Evolutionary conservation across 2,329 filamentous ascomycete species (phyloP), one percentile per base, ranked within the genome.

Genomic region (Fusarium staphyleae): DNA sequence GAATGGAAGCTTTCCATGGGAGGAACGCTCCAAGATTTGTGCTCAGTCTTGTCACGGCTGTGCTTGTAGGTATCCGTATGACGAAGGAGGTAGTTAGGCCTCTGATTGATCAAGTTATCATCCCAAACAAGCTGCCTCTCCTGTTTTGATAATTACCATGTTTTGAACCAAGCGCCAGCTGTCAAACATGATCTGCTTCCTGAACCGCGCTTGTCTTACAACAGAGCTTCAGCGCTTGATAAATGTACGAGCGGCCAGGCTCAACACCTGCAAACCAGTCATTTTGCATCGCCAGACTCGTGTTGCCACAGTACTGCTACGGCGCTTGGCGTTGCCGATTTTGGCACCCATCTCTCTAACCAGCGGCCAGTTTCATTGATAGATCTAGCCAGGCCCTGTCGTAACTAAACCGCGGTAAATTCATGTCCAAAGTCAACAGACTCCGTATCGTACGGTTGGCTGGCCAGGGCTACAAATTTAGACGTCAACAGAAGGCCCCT

Each of bases 221-320:
- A 32, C 19, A 28, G 6, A 42, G 34, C 19, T 8, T 24, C 32
- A 43, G 58, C 46, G 54, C 35, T 35, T 46, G 42, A 37, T n/a
- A 29, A 50, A 18, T 36, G 18, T 26, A 24, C 36, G 32, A 44
- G 51, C 51, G 46, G 52, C 55, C 47, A 45, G 43, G 24, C 24
- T 44, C 46, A 52, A 49, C 54, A 43, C 44, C 39, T 41, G 29
- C 45, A 48, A 52, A 28, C 65, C 65, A 67, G 55, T 67, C 58
- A 63, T 52, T 40, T 56, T 47, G 40, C 60, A 51, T 54, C 19
- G 10, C 39, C 50, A 51, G 42, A 52, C 46, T 41, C 32, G 14
- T 15, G 15, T 44, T 57, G 53, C 55, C 50, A 52, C 65, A 63
- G 14, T 49, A 35, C 13, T 37, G 39, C 24, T 44, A 32, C 43